Base-by-base conservation (phyloP, 805 yeast genomes). In the Metschnikowia anglica region DNA sequence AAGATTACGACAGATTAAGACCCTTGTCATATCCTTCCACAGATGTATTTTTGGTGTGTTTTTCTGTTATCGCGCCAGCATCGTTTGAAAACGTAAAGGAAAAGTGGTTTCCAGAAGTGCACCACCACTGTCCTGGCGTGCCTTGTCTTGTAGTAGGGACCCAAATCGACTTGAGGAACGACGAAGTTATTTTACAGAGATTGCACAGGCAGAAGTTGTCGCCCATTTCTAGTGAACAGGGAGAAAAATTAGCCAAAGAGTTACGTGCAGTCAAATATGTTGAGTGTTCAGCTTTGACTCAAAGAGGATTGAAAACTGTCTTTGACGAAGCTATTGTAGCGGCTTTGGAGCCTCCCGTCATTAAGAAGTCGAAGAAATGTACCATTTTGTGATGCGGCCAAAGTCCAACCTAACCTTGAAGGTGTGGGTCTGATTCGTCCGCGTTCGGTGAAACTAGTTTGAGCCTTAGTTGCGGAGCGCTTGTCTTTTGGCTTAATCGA, bases 291-390 rank as follows among this genome's bases (percentile, higher is more conserved):
- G 99, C 99, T 8, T 77, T 93, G 61, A 93, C 97, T 39, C 99
- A 91, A 70, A 83, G 89, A 63, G 99, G 99, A 11, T 78, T 93
- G 65, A 93, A 91, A 71, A 89, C 95, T 54, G 97, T 91, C n/a
- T 91, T 91, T 69, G 98, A 93, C 63, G 97, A 89, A 70, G 98
- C 98, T 19, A 93, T 93, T 46, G 97, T 93, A 37, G 97, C 98
- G 39, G 97, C 98, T 20, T 77, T 93, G 51, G 98, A 91, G 64
- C 98, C 98, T 37, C 97, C 98, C 20, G 93, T 85, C 51, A 81
- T 86, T 57, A 85, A 79, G 59, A 82, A 81, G 61, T 74, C 76
- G 50, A 84, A 87, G 74, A 88, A 86, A 72, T 90, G 98, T 75
- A 77, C 85, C 52, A 84, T 90, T 59, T 81, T 90, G 66, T 88